These are phyloP conservation scores for Filobasidium wieringae DNA, from an alignment of 768 basidiomycete genomes.

Conservation along the genomic window DNA sequence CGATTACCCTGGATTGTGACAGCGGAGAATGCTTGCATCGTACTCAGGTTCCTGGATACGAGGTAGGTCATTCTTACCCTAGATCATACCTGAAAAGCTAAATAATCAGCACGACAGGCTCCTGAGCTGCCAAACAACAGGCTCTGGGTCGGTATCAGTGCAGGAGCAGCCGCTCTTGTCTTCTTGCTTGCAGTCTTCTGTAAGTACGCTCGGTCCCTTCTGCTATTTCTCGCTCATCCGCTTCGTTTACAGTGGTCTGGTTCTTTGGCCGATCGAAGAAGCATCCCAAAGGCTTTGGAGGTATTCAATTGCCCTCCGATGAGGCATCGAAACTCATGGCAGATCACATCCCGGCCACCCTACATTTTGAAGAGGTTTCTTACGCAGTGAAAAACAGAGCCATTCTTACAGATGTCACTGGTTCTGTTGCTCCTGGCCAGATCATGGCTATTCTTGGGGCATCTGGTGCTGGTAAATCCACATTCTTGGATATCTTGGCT, in stretches of 20 bases:
- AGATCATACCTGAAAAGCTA: background rate
- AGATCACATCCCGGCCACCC: conserved; percentile 82
- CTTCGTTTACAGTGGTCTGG: conserved; percentile 56
- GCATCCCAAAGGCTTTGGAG: conserved; percentile 46
- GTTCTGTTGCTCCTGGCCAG: conserved; percentile 74
- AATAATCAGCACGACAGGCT: conserved; percentile 40
- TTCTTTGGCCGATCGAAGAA: conserved; percentile 67
- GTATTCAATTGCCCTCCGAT: conserved; percentile 52
- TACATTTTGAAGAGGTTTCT: conserved; percentile 77
- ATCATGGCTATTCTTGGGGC: conserved; percentile 95
- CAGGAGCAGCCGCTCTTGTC: conserved; percentile 61
- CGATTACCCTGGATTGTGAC: conserved; percentile 73
- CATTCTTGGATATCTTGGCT: conserved; percentile 89
- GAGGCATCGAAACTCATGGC: conserved; percentile 77
- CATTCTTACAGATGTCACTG: conserved; percentile 71
- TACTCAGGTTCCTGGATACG: conserved; percentile 87
- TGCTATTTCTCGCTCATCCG: background rate
- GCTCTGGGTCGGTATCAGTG: conserved; percentile 69
- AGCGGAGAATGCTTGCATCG: conserved; percentile 90
- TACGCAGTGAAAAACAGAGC: conserved; percentile 59
- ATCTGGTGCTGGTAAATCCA: conserved; percentile 91
- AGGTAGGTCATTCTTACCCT: conserved; percentile 49
- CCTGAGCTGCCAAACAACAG: conserved; percentile 77
- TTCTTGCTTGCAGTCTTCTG: conserved; percentile 54
- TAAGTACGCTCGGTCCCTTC: conserved; percentile 40